These are phyloP conservation scores for Sequoiadendron giganteum DNA, from an alignment of 75 land plant species.

Conservation along the genomic window DNA sequence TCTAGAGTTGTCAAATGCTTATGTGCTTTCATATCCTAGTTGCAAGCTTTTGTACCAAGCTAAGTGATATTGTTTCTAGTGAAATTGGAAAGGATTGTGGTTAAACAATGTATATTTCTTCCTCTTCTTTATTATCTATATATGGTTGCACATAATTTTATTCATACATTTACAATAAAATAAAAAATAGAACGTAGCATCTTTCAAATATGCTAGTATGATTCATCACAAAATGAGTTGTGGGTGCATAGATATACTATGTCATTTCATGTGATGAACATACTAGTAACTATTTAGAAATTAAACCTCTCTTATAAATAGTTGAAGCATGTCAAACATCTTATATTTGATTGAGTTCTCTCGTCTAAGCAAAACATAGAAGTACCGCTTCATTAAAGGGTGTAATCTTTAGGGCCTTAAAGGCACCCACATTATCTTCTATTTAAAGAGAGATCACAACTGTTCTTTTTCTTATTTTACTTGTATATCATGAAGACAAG, in stretches of 20 bases:
- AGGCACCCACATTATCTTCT: too few relatives aligned
- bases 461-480: too few relatives aligned
- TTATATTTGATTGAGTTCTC: too few relatives aligned
- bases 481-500: too few relatives aligned
- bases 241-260: background rate
- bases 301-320: background rate
- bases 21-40: conserved; percentile 81
- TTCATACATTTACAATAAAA: background rate
- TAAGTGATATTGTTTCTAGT: conserved; percentile 93
- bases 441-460: too few relatives aligned
- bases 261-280: background rate
- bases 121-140: conserved; percentile 5
- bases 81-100: conserved; percentile 96
- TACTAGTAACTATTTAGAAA: background rate
- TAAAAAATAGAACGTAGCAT: background rate
- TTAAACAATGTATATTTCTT: conserved; percentile 58
- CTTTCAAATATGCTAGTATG: background rate
- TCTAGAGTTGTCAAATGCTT: conserved; percentile 83
- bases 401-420: too few relatives aligned
- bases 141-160: background rate
- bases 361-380: too few relatives aligned
- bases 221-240: background rate
- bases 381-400: too few relatives aligned
- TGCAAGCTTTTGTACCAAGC: conserved; percentile 88
- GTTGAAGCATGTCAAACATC: too few relatives aligned